Evolutionary conservation across 164 flowering plant genomes (phyloP).

Genomic region (Magnolia officinalis): DNA sequence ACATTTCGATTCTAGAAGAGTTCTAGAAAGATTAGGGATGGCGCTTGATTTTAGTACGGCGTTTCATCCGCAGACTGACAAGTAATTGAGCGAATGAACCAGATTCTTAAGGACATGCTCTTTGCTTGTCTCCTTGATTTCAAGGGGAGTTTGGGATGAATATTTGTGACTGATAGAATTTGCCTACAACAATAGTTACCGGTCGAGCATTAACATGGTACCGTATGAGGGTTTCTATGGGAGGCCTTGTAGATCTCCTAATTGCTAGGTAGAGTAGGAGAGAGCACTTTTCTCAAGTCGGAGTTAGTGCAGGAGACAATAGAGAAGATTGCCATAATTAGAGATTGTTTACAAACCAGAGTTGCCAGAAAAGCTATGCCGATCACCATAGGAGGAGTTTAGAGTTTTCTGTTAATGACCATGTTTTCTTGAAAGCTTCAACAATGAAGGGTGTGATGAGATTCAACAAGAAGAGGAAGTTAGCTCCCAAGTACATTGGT

Average conservation of each 20-base stretch:
- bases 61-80: not conserved
- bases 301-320: not conserved
- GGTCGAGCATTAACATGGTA: not conserved
- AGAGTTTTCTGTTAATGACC: not conserved
- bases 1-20: not conserved
- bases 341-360: not conserved
- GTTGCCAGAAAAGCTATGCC: conserved; percentile 5
- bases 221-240: not conserved
- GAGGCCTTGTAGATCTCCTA: not conserved
- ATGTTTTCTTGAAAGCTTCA: not conserved
- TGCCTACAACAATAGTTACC: not conserved
- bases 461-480: not conserved
- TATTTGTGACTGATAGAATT: not conserved
- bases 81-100: not conserved
- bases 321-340: not conserved
- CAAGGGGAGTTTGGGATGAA: not conserved
- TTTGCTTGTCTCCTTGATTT: not conserved
- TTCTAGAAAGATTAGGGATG: not conserved
- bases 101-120: not conserved
- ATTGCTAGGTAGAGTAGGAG: not conserved
- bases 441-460: not conserved
- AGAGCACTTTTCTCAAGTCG: not conserved
- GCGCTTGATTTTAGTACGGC: not conserved
- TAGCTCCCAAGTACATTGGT: not conserved
- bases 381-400: not conserved